Percentiles rank a stretch among this genome's conserved stretches.
Conservation (phyloP, 495 filamentous ascomycete species). For the Penicillium angulare region DNA sequence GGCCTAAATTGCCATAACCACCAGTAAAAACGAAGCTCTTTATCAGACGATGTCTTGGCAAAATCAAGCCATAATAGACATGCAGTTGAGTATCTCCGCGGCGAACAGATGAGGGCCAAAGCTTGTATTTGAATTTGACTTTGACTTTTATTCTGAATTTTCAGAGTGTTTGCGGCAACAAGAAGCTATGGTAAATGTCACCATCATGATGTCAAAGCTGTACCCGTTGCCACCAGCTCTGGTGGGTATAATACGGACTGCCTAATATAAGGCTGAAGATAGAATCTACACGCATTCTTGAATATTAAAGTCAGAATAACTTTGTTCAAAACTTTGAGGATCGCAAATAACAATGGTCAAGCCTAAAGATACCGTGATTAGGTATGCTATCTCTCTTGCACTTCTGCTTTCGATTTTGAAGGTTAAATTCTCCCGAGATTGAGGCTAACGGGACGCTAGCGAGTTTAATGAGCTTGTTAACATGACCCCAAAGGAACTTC, state of each 20-base stretch:
- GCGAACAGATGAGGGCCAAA: not conserved
- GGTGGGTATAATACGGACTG: too few species aligned
- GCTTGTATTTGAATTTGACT: not conserved
- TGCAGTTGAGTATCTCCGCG: too few species aligned
- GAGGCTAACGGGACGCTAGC: conserved; percentile 38
- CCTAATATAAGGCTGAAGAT: too few species aligned
- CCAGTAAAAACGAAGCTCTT: not conserved
- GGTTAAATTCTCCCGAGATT: not conserved
- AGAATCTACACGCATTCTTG: not conserved
- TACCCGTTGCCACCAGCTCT: too few species aligned
- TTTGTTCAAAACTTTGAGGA: not conserved
- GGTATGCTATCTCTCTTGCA: conserved; percentile 27
- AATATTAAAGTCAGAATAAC: not conserved
- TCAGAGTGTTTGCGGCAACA: too few species aligned
- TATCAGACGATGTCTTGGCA: conserved; percentile 4
- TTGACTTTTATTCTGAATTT: too few species aligned
- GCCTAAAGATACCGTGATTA: conserved; percentile 54
- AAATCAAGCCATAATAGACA: too few species aligned
- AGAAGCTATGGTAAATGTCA: not conserved
- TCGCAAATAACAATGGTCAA: conserved; percentile 52
- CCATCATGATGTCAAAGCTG: not conserved
- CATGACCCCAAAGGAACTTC: conserved; percentile 60
- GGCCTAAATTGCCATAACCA: not conserved
- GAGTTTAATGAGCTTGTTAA: conserved; percentile 71
- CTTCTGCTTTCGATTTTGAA: not conserved